A percentile compares a stretch with the other conserved stretches of the same genome.
Conservation (phyloP, 139 green algal genomes). For the Volvox reticuliferus region DNA sequence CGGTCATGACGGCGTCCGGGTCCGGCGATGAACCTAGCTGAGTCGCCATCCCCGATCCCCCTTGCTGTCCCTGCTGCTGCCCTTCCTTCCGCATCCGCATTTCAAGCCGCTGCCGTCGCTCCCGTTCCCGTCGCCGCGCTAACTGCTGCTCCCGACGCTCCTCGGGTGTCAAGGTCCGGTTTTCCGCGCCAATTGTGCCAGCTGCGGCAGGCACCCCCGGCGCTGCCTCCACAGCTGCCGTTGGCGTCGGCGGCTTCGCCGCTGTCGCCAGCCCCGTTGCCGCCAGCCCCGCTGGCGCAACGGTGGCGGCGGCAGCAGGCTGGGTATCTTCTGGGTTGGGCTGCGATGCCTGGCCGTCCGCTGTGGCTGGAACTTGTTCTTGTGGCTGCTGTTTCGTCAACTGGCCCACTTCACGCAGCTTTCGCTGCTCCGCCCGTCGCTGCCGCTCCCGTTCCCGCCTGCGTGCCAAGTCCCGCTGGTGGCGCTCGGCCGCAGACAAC, state of each 20-base stretch:
- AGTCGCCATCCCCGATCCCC: neutral
- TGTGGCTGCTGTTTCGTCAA: neutral
- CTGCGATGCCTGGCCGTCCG: neutral
- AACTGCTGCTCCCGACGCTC: constrained; percentile 26
- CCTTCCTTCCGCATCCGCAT: constrained; percentile 8
- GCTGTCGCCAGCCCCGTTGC: neutral
- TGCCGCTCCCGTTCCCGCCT: constrained; percentile 38
- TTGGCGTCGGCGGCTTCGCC: neutral
- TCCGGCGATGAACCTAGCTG: constrained; percentile 1
- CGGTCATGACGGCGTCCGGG: neutral
- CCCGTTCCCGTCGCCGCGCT: constrained; percentile 8
- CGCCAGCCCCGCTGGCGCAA: neutral
- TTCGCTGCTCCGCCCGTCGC: constrained; percentile 18
- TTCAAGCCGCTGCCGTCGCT: constrained; percentile 20
- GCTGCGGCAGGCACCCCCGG: neutral
- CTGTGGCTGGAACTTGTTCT: neutral
- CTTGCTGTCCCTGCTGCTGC: neutral
- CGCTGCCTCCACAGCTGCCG: neutral
- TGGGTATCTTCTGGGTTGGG: neutral
- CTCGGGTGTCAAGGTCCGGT: neutral
- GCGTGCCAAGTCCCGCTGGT: constrained; percentile 35
- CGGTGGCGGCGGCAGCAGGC: neutral
- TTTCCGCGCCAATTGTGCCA: neutral
- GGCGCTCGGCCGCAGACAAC: constrained; percentile 35
- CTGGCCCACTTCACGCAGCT: neutral